Evolutionary conservation across 2,329 filamentous ascomycete genomes (phyloP).

Genomic region (Aspergillus luchuensis): DNA sequence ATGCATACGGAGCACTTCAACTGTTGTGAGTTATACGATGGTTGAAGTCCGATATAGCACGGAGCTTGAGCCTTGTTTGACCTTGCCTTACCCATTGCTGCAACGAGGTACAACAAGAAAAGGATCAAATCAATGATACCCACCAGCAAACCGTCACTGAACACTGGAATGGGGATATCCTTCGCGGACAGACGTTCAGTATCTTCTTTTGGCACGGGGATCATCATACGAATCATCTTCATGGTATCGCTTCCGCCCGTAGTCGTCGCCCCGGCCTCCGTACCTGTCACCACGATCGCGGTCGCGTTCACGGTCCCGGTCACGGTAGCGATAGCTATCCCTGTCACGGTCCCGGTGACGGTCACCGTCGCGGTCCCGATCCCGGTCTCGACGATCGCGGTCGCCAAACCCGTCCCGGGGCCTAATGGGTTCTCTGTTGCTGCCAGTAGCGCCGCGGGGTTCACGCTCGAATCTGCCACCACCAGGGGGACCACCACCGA

Average conservation of each 20-base stretch:
- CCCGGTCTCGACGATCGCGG: conserved; percentile 46
- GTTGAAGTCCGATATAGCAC: conserved; percentile 3
- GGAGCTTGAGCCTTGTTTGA: conserved; percentile 12
- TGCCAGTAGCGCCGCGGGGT: conserved; percentile 63
- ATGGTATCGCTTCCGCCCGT: conserved; percentile 67
- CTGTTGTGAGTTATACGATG: conserved; percentile 23
- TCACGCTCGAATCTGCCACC: conserved; percentile 53
- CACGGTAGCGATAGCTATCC: conserved; percentile 50
- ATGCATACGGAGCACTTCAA: conserved; percentile 12
- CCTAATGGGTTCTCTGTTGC: conserved; percentile 82
- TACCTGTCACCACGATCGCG: conserved; percentile 53
- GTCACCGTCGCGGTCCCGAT: conserved; percentile 58
- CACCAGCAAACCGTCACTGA: conserved; percentile 45
- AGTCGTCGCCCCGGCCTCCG: conserved; percentile 52
- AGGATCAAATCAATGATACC: conserved; percentile 43
- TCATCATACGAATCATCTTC: conserved; percentile 83
- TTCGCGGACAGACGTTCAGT: conserved; percentile 43
- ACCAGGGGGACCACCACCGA: conserved; percentile 39
- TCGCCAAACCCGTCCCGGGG: conserved; percentile 62
- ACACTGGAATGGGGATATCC: conserved; percentile 21
- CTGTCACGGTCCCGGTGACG: conserved; percentile 56
- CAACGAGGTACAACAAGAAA: conserved; percentile 30
- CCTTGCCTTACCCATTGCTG: conserved; percentile 42
- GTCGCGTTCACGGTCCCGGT: conserved; percentile 50
- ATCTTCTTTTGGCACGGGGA: conserved; percentile 61